Evolutionary conservation across 345 rosid genomes (phyloP), one percentile per base, ranked within the genome.

Genomic region (Linum lewisii): DNA sequence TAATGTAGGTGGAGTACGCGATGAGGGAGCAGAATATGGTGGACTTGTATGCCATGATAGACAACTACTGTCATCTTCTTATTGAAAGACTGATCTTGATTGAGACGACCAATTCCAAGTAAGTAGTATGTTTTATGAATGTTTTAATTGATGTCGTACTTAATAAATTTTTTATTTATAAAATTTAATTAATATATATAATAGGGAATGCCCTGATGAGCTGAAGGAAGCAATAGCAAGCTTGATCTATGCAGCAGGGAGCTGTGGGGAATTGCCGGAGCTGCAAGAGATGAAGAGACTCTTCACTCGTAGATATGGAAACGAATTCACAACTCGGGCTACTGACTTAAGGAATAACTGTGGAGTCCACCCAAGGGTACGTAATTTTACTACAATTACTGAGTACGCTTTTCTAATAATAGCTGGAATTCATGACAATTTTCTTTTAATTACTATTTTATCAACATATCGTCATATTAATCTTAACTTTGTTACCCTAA

Each of bases 201-300:
- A 19, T 62, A 82, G 95, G 65, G 85, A 24, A 18, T 93, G 99
- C 24, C 97, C 97, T 21, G 79, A 77, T 19, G 99, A 93, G 71
- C 69, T 89, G 69, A 69, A 71, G 26, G 99, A 89, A 77, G 84
- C 95, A 36, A 69, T 84, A 24, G 79, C 95, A 5, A 76, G 83
- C 25, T 77, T 93, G 82, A 64, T 84, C 36, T 89, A 66, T 50
- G 92, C 87, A 1, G 82, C 99, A 32, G 77, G 90, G 0, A 82
- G 97, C 55, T 81, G 91, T 11, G 96, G 99, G 2, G 99, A 93
- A 1, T 85, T 89, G 60, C 97, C 97, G 6, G 97, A 93, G 80
- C 85, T 93, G 69, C 85, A 73, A 67, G 90, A 93, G 72, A 75
- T 93, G 69, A 93, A 95, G 24, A 70, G 61, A 0, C 69, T 77